Percentiles rank a stretch among this genome's conserved stretches.
These are phyloP conservation scores for Zymoseptoria brevis DNA, from an alignment of 2,329 filamentous ascomycete species.

Conservation along the genomic window DNA sequence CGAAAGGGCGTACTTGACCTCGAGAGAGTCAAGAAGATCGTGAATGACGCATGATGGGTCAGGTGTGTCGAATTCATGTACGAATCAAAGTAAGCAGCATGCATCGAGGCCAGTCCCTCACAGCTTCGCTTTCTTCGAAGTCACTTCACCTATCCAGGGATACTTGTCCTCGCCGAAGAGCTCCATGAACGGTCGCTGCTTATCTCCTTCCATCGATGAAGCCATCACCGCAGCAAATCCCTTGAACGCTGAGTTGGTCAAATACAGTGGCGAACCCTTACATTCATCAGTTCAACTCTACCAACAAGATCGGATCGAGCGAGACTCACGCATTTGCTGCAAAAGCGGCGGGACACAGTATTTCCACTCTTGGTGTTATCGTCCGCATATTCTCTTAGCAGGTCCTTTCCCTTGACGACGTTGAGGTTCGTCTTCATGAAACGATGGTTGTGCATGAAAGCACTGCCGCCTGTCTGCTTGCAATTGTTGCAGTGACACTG, in stretches of 20 bases:
- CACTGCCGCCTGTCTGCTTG: constrained; percentile 16
- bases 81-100: not conserved
- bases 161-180: constrained; percentile 12
- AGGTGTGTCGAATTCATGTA: not conserved
- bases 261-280: constrained; percentile 17
- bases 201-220: constrained; percentile 13
- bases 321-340: constrained; percentile 22
- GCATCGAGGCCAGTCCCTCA: constrained; percentile 1
- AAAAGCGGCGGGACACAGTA: constrained; percentile 22
- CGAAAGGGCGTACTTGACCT: constrained; percentile 22
- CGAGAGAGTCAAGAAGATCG: not conserved
- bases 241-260: constrained; percentile 16
- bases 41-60: not conserved
- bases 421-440: constrained; percentile 20
- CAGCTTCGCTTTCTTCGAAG: constrained; percentile 12
- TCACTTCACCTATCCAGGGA: constrained; percentile 11
- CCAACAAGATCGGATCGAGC: not conserved
- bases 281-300: not conserved
- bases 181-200: constrained; percentile 13
- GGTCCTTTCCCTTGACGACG: constrained; percentile 19
- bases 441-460: constrained; percentile 26
- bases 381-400: constrained; percentile 20
- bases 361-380: constrained; percentile 22
- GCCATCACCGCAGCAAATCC: constrained; percentile 13
- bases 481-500: constrained; percentile 25